A percentile compares a stretch with the other conserved stretches of the same genome.
phyloP scores from a whole-genome alignment of 2,329 filamentous ascomycete genomes.

The Fusarium metavorans region DNA sequence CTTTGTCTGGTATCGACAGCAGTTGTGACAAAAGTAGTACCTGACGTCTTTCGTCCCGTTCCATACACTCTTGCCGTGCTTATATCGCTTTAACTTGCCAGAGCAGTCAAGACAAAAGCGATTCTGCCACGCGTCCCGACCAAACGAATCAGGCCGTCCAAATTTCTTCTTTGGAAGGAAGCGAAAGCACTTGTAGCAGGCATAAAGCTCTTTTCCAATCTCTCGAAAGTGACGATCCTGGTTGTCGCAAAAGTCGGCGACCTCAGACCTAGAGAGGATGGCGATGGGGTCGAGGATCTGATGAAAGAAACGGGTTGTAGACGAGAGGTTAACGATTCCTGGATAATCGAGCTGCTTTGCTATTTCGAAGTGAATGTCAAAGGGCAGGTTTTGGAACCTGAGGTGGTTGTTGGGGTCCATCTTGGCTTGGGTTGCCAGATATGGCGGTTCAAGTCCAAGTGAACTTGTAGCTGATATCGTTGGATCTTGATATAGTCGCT shows the following conservation, averaged over 20 bases:
- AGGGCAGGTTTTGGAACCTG: constrained; percentile 27
- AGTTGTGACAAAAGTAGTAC: constrained; percentile 41
- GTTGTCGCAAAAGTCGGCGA: constrained; percentile 2
- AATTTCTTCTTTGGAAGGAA: constrained; percentile 31
- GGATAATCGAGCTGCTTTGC: constrained; percentile 13
- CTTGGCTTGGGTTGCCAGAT: background rate
- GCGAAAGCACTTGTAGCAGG: constrained; percentile 30
- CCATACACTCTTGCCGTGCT: constrained; percentile 9
- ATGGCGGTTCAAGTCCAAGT: background rate
- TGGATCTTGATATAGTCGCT: background rate
- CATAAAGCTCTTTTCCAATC: constrained; percentile 9
- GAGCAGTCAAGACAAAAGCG: constrained; percentile 36
- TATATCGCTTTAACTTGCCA: background rate
- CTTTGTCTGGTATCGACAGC: constrained; percentile 21
- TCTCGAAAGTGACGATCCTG: constrained; percentile 6
- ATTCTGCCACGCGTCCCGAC: background rate
- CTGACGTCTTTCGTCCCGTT: constrained; percentile 4
- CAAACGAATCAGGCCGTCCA: background rate
- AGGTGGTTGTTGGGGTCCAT: constrained; percentile 13
- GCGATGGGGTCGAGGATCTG: constrained; percentile 6
- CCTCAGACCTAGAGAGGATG: background rate
- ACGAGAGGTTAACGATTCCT: constrained; percentile 16
- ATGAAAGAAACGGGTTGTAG: constrained; percentile 27
- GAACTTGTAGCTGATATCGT: background rate
- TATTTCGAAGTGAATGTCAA: constrained; percentile 33